Percentiles rank a stretch among this genome's conserved stretches.
Evolutionary conservation across 768 basidiomycete species (phyloP).

Genomic region (Calocybe gangraenosa): DNA sequence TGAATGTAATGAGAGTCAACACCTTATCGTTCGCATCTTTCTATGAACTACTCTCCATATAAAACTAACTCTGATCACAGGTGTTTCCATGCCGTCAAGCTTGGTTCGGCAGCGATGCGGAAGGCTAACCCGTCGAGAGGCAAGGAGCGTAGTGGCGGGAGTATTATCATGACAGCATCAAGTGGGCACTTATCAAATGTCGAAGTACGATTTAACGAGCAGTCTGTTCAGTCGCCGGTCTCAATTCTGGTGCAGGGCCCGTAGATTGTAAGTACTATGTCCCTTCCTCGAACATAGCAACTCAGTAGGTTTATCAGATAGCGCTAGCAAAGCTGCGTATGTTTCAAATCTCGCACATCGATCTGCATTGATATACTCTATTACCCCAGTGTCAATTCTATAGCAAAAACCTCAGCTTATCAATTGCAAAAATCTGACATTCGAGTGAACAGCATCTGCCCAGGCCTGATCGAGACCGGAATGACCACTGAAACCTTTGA

Average conservation of each 20-base stretch:
- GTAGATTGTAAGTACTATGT: conserved; percentile 63
- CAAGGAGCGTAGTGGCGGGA: conserved; percentile 68
- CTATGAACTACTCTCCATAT: neutral
- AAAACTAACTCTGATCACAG: conserved; percentile 32
- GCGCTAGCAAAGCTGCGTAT: conserved; percentile 91
- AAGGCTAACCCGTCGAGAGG: conserved; percentile 60
- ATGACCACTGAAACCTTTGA: conserved; percentile 84
- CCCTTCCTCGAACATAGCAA: neutral
- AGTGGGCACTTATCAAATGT: conserved; percentile 34
- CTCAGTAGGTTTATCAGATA: conserved; percentile 47
- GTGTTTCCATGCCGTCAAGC: conserved; percentile 85
- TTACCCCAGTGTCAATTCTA: conserved; percentile 71
- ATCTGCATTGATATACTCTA: neutral
- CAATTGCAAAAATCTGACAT: conserved; percentile 80
- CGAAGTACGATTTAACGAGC: neutral
- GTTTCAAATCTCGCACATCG: conserved; percentile 20
- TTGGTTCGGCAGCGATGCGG: conserved; percentile 81
- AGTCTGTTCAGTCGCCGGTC: conserved; percentile 61
- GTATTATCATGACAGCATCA: conserved; percentile 86
- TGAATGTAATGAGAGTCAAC: conserved; percentile 77
- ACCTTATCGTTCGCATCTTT: conserved; percentile 40
- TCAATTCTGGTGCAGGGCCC: conserved; percentile 78
- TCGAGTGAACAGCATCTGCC: conserved; percentile 87
- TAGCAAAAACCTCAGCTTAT: conserved; percentile 79
- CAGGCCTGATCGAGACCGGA: conserved; percentile 89